Base-by-base conservation (phyloP, 768 basidiomycete genomes). In the Daedaleopsis nitida region DNA sequence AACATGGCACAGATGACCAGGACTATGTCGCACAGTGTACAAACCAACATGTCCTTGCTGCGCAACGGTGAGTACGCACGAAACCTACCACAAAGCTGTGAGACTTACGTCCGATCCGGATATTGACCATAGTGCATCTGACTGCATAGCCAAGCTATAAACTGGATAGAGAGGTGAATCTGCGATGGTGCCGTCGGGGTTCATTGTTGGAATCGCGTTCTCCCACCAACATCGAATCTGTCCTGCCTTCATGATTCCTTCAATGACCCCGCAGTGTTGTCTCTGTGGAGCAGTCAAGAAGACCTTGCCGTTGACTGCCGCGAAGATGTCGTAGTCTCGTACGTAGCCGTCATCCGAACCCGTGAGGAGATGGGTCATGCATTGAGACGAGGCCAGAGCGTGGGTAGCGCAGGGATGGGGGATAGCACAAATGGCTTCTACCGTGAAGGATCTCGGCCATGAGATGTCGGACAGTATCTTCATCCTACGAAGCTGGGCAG, bases 271-370 rank as follows among this genome's bases (percentile, higher is more conserved):
- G 49, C 92, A 92, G 65, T 95, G 91, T 61, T 91, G 88, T 58
- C 93, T 80, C 72, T 96, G 94, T 48, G 92, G 93, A 17, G 93
- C 91, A 23, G 89, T 94, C 65, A 97, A 81, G 67, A 92, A 88
- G 38, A 84, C 85, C 70, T 92, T 91, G 58, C 94, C 87, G 72
- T 98, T 98, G 43, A 94, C 88, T 42, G 91, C 86, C 43, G 89
- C 72, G 74, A 93, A 97, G 51, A 96, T 84, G 73, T 98, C 94
- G 75, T 96, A 98, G 76, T 92, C 84, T 39, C 95, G 86, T 47
- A 98, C 89, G 66, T 93, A 95, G 10, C 95, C 96, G 71, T 98
- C 95, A 66, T 96, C 91, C 13, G 91, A 92, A 38, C 95, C 95
- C 14, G 96, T 96, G 35, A 96, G 74, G 21, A 97, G 78, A 71